Evolutionary conservation across 2,329 filamentous ascomycete species (phyloP).

Genomic region (Tolypocladium ovalisporum): DNA sequence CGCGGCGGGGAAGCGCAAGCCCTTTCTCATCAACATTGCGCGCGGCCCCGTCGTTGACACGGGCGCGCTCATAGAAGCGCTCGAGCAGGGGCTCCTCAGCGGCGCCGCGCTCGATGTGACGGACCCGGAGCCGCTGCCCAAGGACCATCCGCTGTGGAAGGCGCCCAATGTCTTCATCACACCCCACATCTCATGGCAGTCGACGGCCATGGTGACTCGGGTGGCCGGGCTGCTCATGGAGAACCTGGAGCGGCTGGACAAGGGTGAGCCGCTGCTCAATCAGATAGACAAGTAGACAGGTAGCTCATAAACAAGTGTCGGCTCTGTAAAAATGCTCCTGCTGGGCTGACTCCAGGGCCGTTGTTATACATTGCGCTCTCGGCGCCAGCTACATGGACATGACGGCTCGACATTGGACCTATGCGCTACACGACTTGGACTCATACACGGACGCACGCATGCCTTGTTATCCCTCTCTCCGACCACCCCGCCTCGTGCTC

Average conservation of each 20-base stretch:
- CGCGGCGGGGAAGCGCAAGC: background rate
- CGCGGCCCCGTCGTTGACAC: slow-evolving; percentile 35
- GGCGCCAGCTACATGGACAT: background rate
- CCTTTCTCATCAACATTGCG: slow-evolving; percentile 56
- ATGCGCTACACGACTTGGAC: background rate
- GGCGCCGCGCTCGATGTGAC: slow-evolving; percentile 63
- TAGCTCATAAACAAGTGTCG: no score
- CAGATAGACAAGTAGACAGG: background rate
- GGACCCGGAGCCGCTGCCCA: slow-evolving; percentile 59
- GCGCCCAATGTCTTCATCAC: slow-evolving; percentile 51
- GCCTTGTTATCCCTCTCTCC: slow-evolving; percentile 8
- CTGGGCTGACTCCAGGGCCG: background rate
- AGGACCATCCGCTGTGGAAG: slow-evolving; percentile 53
- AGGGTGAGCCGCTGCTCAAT: slow-evolving; percentile 15
- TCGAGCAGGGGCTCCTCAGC: slow-evolving; percentile 26
- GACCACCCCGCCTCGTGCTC: slow-evolving; percentile 25
- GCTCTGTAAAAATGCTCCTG: background rate
- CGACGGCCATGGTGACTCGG: slow-evolving; percentile 14
- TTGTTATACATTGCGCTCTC: background rate
- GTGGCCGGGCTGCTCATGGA: slow-evolving; percentile 13
- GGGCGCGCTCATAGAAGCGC: slow-evolving; percentile 43
- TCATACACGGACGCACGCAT: background rate
- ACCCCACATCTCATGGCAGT: slow-evolving; percentile 26
- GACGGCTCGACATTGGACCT: background rate
- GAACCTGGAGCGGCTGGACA: slow-evolving; percentile 17